Percentiles rank a stretch among this genome's conserved stretches.
phyloP scores from a whole-genome alignment of 805 yeast species.

The Starmerella powellii region DNA sequence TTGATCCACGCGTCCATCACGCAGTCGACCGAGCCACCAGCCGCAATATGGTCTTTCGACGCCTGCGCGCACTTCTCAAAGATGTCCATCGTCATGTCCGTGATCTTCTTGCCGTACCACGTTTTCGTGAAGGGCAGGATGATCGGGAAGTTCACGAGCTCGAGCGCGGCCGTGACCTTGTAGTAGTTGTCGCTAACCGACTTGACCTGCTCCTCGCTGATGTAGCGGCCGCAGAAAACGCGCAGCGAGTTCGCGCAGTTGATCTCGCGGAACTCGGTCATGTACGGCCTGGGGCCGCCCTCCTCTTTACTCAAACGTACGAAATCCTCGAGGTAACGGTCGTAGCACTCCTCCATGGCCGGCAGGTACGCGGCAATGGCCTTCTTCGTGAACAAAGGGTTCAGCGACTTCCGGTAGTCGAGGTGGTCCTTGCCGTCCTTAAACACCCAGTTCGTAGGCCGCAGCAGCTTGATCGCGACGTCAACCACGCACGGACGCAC shows the following conservation, averaged over 20 bases:
- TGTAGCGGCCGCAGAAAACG: constrained; percentile 92
- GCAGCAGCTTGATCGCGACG: constrained; percentile 82
- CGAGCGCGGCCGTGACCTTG: constrained; percentile 87
- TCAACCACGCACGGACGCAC: constrained; percentile 98
- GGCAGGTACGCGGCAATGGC: constrained; percentile 82
- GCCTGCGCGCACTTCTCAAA: constrained; percentile 78
- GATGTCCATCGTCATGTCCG: constrained; percentile 86
- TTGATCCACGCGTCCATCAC: constrained; percentile 93
- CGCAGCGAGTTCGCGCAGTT: constrained; percentile 88
- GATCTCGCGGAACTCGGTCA: constrained; percentile 90
- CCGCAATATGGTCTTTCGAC: constrained; percentile 69
- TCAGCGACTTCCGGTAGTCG: constrained; percentile 82
- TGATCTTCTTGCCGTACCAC: constrained; percentile 92
- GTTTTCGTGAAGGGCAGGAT: constrained; percentile 92
- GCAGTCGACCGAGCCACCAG: constrained; percentile 70
- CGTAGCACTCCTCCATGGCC: constrained; percentile 72
- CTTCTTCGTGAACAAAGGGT: constrained; percentile 72
- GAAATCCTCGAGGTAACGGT: constrained; percentile 61
- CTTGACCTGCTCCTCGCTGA: constrained; percentile 81
- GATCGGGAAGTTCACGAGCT: constrained; percentile 94
- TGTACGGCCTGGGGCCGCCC: constrained; percentile 55
- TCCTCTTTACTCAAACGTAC: constrained; percentile 41
- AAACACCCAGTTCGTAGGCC: constrained; percentile 97
- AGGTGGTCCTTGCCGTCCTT: constrained; percentile 90
- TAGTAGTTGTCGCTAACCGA: constrained; percentile 85